These are phyloP conservation scores for Cryptococcus floricola DNA, from an alignment of 1,284 basidiomycete species.

Conservation along the genomic window DNA sequence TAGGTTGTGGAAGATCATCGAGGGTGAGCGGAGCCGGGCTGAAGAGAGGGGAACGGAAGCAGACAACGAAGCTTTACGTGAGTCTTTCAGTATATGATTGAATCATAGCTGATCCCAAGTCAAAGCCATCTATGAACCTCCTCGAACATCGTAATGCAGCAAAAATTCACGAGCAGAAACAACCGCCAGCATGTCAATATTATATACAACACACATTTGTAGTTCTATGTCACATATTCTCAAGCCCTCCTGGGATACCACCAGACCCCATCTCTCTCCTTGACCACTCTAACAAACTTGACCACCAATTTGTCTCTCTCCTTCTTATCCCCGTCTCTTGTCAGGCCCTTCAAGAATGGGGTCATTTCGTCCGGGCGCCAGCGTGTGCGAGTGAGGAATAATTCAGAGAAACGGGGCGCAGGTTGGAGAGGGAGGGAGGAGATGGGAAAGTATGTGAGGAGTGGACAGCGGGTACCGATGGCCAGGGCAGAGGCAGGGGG, in stretches of 20 bases:
- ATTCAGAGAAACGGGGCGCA: constrained; percentile 69
- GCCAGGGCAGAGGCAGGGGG: constrained; percentile 13
- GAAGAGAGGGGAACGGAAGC: constrained; percentile 19
- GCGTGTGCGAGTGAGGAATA: constrained; percentile 69
- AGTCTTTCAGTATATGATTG: constrained; percentile 12
- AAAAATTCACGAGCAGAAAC: background rate
- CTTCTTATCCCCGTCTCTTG: constrained; percentile 64
- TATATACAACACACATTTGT: background rate
- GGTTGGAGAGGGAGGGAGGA: constrained; percentile 68
- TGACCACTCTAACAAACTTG: constrained; percentile 75
- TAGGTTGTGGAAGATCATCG: constrained; percentile 41
- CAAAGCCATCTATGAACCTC: background rate
- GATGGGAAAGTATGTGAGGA: constrained; percentile 67
- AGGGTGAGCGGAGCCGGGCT: constrained; percentile 32
- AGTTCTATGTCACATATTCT: background rate
- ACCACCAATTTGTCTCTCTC: constrained; percentile 78
- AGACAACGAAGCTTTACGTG: constrained; percentile 35
- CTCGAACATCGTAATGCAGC: background rate
- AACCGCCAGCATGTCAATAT: background rate
- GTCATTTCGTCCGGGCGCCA: constrained; percentile 77
- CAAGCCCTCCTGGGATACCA: constrained; percentile 43
- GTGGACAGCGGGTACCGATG: constrained; percentile 21
- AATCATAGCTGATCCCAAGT: background rate
- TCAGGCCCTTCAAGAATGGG: constrained; percentile 75
- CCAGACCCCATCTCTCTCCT: constrained; percentile 58